These are phyloP conservation scores for Tolypocladium tropicale DNA, from an alignment of 2,329 filamentous ascomycete species.

Conservation along the genomic window DNA sequence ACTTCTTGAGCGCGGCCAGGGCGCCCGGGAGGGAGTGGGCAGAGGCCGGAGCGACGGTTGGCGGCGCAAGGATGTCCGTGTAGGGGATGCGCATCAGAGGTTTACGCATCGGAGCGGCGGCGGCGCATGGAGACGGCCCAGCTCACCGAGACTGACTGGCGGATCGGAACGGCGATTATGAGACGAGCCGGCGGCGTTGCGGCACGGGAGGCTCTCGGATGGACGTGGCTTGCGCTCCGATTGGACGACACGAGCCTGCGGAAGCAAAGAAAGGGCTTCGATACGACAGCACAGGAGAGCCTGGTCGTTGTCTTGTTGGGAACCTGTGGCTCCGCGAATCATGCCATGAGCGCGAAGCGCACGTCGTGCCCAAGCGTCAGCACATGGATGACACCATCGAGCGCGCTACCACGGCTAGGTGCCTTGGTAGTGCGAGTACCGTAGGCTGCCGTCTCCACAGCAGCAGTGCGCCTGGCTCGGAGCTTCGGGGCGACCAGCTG, in stretches of 20 bases:
- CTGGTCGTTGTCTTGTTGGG: background rate
- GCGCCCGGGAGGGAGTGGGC: constrained; percentile 64
- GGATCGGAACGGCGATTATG: background rate
- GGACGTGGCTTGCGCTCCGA: background rate
- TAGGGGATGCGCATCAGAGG: constrained; percentile 83
- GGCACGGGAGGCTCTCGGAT: background rate
- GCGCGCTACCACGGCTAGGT: background rate
- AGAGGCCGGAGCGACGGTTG: constrained; percentile 61
- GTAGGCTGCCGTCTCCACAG: background rate
- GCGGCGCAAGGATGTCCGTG: constrained; percentile 68
- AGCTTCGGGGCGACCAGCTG: background rate
- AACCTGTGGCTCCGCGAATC: background rate
- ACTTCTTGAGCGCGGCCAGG: constrained; percentile 64
- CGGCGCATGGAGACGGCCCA: constrained; percentile 17
- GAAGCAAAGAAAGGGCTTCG: background rate
- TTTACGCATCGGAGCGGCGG: constrained; percentile 43
- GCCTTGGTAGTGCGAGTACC: no score
- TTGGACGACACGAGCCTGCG: background rate
- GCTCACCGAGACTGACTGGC: constrained; percentile 3
- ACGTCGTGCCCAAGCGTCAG: background rate
- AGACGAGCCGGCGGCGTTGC: background rate
- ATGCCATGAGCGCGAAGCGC: background rate
- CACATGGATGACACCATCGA: background rate
- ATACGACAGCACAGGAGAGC: background rate
- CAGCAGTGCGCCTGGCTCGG: background rate